phyloP scores from a whole-genome alignment of 2,329 filamentous ascomycete genomes.

The Fusarium sp. region DNA sequence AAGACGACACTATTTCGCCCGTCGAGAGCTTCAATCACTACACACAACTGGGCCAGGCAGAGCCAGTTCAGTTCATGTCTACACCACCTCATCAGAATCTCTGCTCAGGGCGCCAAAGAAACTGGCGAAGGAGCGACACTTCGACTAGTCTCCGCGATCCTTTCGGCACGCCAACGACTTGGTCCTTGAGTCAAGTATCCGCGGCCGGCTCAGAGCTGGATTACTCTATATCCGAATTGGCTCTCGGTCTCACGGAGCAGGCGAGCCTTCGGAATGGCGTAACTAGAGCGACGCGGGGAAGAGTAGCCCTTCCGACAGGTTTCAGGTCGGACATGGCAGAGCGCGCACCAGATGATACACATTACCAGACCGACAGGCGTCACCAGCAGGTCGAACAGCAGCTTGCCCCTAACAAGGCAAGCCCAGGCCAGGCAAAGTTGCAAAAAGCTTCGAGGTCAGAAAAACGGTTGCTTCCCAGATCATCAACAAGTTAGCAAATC shows the following conservation, averaged over 20 bases:
- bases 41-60: background rate
- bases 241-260: background rate
- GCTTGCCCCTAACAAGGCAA: background rate
- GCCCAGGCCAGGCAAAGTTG: conserved; percentile 1
- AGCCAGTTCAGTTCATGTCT: background rate
- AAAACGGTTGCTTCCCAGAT: conserved; percentile 14
- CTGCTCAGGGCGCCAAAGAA: background rate
- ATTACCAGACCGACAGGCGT: background rate
- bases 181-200: conserved; percentile 10
- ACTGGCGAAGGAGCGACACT: conserved; percentile 6
- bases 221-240: background rate
- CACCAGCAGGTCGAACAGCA: background rate
- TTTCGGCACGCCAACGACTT: conserved; percentile 18
- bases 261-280: background rate
- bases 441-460: conserved; percentile 11
- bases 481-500: conserved; percentile 30
- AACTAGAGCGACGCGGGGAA: conserved; percentile 1
- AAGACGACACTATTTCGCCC: conserved; percentile 9
- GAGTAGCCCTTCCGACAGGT: background rate
- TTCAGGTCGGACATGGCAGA: background rate
- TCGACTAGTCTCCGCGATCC: conserved; percentile 17
- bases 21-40: background rate
- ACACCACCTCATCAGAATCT: background rate
- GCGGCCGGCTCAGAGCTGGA: background rate
- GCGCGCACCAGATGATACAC: background rate